These are phyloP conservation scores for Clavispora phyllophila DNA, from an alignment of 805 yeast genomes.

Conservation along the genomic window DNA sequence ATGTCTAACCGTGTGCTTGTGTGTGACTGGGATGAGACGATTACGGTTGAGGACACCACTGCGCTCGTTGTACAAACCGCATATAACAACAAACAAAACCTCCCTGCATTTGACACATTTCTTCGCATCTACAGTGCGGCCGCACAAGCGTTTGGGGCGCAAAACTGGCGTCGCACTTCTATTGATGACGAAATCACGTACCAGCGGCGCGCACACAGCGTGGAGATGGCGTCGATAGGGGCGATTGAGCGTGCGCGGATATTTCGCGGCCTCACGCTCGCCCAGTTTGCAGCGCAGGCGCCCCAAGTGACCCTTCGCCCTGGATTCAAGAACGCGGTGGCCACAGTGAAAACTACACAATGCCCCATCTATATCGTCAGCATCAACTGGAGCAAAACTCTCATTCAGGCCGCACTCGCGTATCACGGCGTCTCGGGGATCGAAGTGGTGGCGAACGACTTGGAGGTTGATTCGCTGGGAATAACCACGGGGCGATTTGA, in stretches of 20 bases:
- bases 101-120: slow-evolving; percentile 41
- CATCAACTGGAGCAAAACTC: slow-evolving; percentile 55
- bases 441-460: slow-evolving; percentile 46
- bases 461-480: slow-evolving; percentile 30
- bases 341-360: slow-evolving; percentile 11
- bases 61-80: slow-evolving; percentile 46
- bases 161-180: slow-evolving; percentile 21
- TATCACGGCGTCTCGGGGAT: slow-evolving; percentile 19
- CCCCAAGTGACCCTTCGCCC: slow-evolving; percentile 30
- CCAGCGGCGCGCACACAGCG: slow-evolving; percentile 40
- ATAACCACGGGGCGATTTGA: slow-evolving; percentile 29
- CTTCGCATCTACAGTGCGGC: slow-evolving; percentile 37
- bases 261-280: slow-evolving; percentile 38
- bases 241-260: slow-evolving; percentile 34
- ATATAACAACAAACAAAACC: slow-evolving; percentile 32
- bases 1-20: slow-evolving; percentile 23
- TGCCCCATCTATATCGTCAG: slow-evolving; percentile 46
- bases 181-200: slow-evolving; percentile 40
- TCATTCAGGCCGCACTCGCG: slow-evolving; percentile 35
- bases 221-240: slow-evolving; percentile 46
- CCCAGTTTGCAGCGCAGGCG: slow-evolving; percentile 31
- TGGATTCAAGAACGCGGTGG: slow-evolving; percentile 35
- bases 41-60: slow-evolving; percentile 53
- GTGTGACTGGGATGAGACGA: slow-evolving; percentile 66
- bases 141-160: background rate